A percentile compares a stretch with the other conserved stretches of the same genome.
These are phyloP conservation scores for Allantophomopsis cytisporea DNA, from an alignment of 2,329 filamentous ascomycete genomes.

Conservation along the genomic window DNA sequence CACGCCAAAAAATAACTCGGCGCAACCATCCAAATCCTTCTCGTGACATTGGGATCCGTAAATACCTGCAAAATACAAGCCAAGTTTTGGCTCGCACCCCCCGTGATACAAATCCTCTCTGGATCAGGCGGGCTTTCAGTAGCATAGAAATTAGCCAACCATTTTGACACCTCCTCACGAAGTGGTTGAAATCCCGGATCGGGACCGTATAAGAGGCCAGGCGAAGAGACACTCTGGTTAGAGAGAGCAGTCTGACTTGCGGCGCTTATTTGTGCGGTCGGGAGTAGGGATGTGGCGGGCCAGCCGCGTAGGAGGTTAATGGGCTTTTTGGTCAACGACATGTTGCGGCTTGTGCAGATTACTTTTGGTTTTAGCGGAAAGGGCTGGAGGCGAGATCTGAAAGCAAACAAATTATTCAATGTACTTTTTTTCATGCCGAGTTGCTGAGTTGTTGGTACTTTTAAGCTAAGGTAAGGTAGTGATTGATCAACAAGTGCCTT, in stretches of 20 bases:
- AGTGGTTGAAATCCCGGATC: constrained; percentile 63
- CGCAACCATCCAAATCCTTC: constrained; percentile 65
- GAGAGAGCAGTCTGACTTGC: constrained; percentile 43
- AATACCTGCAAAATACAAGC: constrained; percentile 68
- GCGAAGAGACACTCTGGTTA: constrained; percentile 40
- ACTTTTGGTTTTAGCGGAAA: too few relatives aligned
- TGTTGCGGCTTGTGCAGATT: neutral
- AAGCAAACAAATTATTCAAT: too few relatives aligned
- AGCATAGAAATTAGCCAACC: constrained; percentile 43
- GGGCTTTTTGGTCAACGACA: constrained; percentile 17
- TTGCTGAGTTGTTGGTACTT: too few relatives aligned
- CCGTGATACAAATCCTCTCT: constrained; percentile 64
- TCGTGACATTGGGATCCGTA: constrained; percentile 64
- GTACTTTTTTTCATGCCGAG: too few relatives aligned
- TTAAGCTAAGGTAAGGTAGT: too few relatives aligned
- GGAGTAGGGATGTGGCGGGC: constrained; percentile 25
- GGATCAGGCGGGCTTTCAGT: constrained; percentile 19
- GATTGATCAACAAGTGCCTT: too few relatives aligned
- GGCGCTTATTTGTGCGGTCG: constrained; percentile 47
- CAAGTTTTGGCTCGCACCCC: constrained; percentile 74
- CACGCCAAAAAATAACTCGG: constrained; percentile 79
- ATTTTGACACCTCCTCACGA: constrained; percentile 52
- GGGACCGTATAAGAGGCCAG: constrained; percentile 67
- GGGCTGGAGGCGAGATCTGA: too few relatives aligned
- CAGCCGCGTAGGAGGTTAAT: constrained; percentile 59